Conservation (phyloP, 1,284 basidiomycete species). For the Athelia psychrophila region DNA sequence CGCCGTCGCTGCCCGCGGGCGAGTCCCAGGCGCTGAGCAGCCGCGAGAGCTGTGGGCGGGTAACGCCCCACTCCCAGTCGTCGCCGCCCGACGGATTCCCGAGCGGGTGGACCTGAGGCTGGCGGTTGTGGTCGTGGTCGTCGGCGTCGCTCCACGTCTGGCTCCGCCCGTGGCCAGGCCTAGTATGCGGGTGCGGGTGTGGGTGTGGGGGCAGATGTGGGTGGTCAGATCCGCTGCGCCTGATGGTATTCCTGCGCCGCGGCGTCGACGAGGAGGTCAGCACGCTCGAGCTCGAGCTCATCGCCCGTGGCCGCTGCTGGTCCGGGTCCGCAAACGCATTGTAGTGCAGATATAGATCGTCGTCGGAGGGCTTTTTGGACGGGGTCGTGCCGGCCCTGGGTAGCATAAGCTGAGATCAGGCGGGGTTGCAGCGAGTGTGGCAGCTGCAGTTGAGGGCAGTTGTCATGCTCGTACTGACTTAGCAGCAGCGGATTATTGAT, state of each 20-base stretch:
- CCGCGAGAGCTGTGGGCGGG: neutral
- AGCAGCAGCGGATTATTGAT: too few species aligned
- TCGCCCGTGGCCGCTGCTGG: conserved; percentile 1
- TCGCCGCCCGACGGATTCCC: neutral
- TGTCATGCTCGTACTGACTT: too few species aligned
- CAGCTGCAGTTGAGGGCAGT: too few species aligned
- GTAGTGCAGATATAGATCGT: neutral
- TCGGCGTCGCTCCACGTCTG: neutral
- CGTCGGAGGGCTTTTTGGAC: neutral
- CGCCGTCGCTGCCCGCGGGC: neutral
- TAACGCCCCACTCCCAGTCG: neutral
- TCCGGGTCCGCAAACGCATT: neutral
- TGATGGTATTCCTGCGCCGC: neutral
- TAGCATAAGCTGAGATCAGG: neutral
- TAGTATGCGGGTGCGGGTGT: neutral
- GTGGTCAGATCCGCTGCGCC: neutral
- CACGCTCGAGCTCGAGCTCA: conserved; percentile 3
- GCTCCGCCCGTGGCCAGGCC: neutral
- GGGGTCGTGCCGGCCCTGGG: neutral
- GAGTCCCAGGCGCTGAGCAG: neutral
- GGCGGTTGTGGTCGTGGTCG: too few species aligned
- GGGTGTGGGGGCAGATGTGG: neutral
- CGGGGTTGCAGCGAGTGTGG: too few species aligned
- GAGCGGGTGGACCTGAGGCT: too few species aligned
- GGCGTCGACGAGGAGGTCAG: too few species aligned